phyloP scores from a whole-genome alignment of 306 rosid species.

The Vigna trinervia region DNA sequence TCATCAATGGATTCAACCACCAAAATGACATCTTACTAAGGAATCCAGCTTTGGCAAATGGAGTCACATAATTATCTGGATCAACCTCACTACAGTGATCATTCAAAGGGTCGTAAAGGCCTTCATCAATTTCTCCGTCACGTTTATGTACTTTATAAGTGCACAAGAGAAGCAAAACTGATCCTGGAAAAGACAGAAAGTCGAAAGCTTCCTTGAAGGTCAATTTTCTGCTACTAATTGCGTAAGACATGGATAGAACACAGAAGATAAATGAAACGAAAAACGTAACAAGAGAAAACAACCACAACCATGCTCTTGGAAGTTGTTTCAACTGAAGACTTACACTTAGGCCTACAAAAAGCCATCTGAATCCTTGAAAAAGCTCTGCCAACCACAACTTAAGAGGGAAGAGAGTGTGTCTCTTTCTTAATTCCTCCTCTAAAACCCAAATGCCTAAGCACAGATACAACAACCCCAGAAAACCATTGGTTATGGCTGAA shows the following conservation, averaged over 20 bases:
- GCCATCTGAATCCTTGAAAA: constrained; percentile 57
- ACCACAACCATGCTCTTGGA: constrained; percentile 43
- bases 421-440: constrained; percentile 55
- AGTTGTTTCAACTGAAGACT: constrained; percentile 51
- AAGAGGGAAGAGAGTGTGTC: constrained; percentile 52
- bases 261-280: constrained; percentile 43
- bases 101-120: constrained; percentile 55
- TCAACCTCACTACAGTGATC: constrained; percentile 44
- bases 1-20: constrained; percentile 78
- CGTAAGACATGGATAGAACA: constrained; percentile 32
- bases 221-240: constrained; percentile 27
- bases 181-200: constrained; percentile 35
- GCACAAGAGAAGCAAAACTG: constrained; percentile 44
- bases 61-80: not conserved
- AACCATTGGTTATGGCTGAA: constrained; percentile 51
- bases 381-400: constrained; percentile 47
- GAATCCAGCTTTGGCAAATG: constrained; percentile 62
- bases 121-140: constrained; percentile 37
- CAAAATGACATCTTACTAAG: constrained; percentile 54
- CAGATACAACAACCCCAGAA: constrained; percentile 55
- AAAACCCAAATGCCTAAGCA: constrained; percentile 56
- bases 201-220: constrained; percentile 44
- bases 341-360: constrained; percentile 50
- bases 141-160: constrained; percentile 33
- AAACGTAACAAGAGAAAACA: constrained; percentile 48